Percentiles rank a stretch among this genome's conserved stretches.
phyloP scores from a whole-genome alignment of 495 filamentous ascomycete genomes.

The Xylaria curta region DNA sequence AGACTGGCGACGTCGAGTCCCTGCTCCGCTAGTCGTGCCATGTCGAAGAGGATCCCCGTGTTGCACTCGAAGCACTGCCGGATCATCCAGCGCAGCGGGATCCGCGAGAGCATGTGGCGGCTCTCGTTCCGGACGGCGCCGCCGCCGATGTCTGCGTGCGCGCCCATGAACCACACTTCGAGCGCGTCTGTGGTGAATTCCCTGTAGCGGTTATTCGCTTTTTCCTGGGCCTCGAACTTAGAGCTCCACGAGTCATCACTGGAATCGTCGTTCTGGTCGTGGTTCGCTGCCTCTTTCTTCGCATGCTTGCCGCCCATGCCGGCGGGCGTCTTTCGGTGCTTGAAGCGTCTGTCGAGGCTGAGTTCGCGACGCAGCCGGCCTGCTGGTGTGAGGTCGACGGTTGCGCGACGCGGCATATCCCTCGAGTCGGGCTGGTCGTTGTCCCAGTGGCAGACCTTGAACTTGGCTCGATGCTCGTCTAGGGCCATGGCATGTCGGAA shows the following conservation, averaged over 20 bases:
- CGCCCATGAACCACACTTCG: conserved; percentile 49
- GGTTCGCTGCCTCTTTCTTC: neutral
- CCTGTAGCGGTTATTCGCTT: conserved; percentile 17
- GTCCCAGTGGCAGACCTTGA: conserved; percentile 45
- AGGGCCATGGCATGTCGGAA: conserved; percentile 49
- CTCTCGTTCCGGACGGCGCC: conserved; percentile 38
- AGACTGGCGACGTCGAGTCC: conserved; percentile 44
- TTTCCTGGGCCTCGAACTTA: conserved; percentile 35
- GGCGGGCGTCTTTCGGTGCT: neutral
- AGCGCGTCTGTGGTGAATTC: conserved; percentile 38
- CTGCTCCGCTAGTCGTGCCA: conserved; percentile 37
- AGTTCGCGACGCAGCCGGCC: neutral
- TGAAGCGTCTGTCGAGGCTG: neutral
- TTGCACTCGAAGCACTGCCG: conserved; percentile 50
- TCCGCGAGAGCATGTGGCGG: conserved; percentile 55
- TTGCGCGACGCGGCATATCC: conserved; percentile 1
- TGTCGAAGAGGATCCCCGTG: conserved; percentile 46
- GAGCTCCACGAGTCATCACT: conserved; percentile 22
- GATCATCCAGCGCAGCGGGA: conserved; percentile 51
- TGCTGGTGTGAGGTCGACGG: conserved; percentile 11
- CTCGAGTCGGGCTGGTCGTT: conserved; percentile 30
- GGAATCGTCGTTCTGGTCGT: conserved; percentile 9
- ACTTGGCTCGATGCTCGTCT: conserved; percentile 49
- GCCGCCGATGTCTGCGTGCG: conserved; percentile 47
- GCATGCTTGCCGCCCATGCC: neutral